phyloP scores from a whole-genome alignment of 208 protist genomes.

The Herpetomonas samuelpessoai region DNA sequence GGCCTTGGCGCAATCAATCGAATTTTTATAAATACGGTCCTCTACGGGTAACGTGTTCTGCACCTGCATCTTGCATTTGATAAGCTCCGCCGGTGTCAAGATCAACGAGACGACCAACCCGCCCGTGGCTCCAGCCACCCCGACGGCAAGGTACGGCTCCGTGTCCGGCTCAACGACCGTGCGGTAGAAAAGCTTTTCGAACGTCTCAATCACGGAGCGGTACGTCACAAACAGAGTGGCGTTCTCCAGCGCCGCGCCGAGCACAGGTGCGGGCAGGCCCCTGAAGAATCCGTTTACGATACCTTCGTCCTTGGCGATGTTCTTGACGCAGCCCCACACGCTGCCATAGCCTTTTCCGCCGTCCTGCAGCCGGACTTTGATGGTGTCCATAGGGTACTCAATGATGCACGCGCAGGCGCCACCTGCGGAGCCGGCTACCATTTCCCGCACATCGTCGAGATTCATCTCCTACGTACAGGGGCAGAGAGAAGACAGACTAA shows the following conservation, averaged over 20 bases:
- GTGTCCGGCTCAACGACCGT: slow-evolving; percentile 39
- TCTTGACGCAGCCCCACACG: slow-evolving; percentile 57
- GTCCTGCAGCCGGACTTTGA: slow-evolving; percentile 92
- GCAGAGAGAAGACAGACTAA: too few species aligned
- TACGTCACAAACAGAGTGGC: slow-evolving; percentile 83
- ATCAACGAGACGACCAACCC: slow-evolving; percentile 78
- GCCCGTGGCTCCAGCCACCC: slow-evolving; percentile 48
- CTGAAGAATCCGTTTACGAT: slow-evolving; percentile 87
- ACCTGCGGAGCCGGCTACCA: slow-evolving; percentile 72
- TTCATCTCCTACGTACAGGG: slow-evolving; percentile 47
- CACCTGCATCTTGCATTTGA: slow-evolving; percentile 93
- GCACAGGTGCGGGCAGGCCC: slow-evolving; percentile 81
- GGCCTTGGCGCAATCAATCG: slow-evolving; percentile 65
- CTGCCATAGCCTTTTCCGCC: slow-evolving; percentile 64
- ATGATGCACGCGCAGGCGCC: slow-evolving; percentile 75
- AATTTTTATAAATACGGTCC: slow-evolving; percentile 78
- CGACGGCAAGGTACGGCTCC: slow-evolving; percentile 68
- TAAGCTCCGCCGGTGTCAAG: slow-evolving; percentile 88
- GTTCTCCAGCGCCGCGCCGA: slow-evolving; percentile 81
- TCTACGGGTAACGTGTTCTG: slow-evolving; percentile 82
- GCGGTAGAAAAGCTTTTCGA: slow-evolving; percentile 61
- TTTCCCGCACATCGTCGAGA: slow-evolving; percentile 59
- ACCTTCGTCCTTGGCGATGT: slow-evolving; percentile 77
- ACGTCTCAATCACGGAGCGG: slow-evolving; percentile 38
- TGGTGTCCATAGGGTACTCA: slow-evolving; percentile 92